Evolutionary conservation across 805 yeast genomes (phyloP).

Genomic region (Starmerella apis): DNA sequence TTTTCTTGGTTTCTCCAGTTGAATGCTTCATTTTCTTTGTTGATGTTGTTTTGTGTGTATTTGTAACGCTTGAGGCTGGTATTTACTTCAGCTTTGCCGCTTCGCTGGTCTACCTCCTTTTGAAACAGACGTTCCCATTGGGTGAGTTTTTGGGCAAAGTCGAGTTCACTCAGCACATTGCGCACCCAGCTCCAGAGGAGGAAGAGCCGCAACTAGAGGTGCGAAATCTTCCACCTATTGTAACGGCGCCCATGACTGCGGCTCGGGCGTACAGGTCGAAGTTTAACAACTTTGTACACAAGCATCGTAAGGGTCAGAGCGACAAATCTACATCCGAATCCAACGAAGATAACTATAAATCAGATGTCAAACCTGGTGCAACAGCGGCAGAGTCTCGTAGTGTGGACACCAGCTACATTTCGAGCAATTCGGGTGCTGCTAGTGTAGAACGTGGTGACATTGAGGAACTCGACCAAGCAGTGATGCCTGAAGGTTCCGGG

Average conservation of each 20-base stretch:
- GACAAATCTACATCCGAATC: background rate
- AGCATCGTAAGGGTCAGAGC: background rate
- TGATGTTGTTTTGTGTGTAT: constrained; percentile 65
- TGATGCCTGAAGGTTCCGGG: constrained; percentile 13
- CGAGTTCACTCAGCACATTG: constrained; percentile 48
- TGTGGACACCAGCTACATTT: background rate
- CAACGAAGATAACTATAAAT: background rate
- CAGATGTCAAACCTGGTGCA: background rate
- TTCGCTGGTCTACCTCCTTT: constrained; percentile 60
- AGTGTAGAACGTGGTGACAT: constrained; percentile 2
- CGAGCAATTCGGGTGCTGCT: background rate
- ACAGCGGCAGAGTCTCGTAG: background rate
- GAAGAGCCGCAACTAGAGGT: constrained; percentile 28
- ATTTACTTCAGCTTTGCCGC: constrained; percentile 85
- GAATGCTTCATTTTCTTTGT: constrained; percentile 64
- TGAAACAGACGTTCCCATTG: constrained; percentile 67
- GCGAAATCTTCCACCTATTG: background rate
- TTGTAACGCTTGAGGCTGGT: constrained; percentile 74
- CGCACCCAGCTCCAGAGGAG: constrained; percentile 44
- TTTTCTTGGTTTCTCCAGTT: constrained; percentile 63
- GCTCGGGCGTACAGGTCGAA: constrained; percentile 1
- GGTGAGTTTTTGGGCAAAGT: constrained; percentile 77
- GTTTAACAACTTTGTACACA: background rate
- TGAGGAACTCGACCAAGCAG: constrained; percentile 13
- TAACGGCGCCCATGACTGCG: constrained; percentile 7